A percentile compares a stretch with the other conserved stretches of the same genome.
phyloP scores from a whole-genome alignment of 257 asterid species.

The Ballota nigra region DNA sequence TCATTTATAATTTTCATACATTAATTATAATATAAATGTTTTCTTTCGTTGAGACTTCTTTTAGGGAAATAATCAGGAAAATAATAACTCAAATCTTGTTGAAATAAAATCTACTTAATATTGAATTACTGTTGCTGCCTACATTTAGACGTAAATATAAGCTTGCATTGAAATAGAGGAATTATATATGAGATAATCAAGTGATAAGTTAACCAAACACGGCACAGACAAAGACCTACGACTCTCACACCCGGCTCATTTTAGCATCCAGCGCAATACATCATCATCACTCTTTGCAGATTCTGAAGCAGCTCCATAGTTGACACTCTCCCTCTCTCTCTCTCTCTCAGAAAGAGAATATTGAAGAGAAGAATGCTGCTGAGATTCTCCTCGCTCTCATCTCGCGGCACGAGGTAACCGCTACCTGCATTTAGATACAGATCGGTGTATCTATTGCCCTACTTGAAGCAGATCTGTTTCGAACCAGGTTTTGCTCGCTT shows the following conservation, averaged over 20 bases:
- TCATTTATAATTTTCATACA: not conserved
- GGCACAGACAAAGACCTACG: not conserved
- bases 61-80: too few relatives aligned
- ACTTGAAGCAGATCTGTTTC: slow-evolving; percentile 36
- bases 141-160: not conserved
- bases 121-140: not conserved
- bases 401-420: slow-evolving; percentile 19
- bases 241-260: slow-evolving; percentile 28
- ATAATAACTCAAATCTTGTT: not conserved
- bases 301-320: slow-evolving; percentile 11
- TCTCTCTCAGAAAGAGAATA: slow-evolving; percentile 4
- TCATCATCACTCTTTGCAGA: slow-evolving; percentile 28
- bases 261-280: slow-evolving; percentile 27
- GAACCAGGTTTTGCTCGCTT: slow-evolving; percentile 27
- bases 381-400: slow-evolving; percentile 22
- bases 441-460: slow-evolving; percentile 22
- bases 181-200: not conserved
- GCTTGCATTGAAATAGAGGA: not conserved
- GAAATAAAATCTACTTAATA: too few relatives aligned
- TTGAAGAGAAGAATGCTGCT: slow-evolving; percentile 23
- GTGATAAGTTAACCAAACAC: slow-evolving; percentile 23
- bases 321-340: slow-evolving; percentile 19
- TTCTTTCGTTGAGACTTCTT: not conserved
- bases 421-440: slow-evolving; percentile 23
- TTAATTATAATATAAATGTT: not conserved